These are phyloP conservation scores for Phellopilus nigrolimitatus DNA, from an alignment of 1,284 basidiomycete species.

Conservation along the genomic window DNA sequence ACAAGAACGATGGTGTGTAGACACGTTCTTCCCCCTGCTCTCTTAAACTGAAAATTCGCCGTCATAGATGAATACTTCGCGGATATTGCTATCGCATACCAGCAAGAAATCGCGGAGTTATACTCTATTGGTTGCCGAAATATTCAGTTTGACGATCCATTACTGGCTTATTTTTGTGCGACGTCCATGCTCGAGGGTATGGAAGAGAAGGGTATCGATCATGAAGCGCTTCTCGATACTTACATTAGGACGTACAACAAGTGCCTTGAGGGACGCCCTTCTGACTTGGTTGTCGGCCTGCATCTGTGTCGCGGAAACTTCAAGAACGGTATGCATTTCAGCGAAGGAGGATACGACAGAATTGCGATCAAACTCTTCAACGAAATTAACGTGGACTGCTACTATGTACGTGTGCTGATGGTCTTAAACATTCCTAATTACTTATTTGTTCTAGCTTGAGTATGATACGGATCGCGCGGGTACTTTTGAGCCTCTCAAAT, in stretches of 20 bases:
- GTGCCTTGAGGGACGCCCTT: slow-evolving; percentile 51
- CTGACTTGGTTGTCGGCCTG: slow-evolving; percentile 63
- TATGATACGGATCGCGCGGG: slow-evolving; percentile 76
- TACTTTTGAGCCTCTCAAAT: slow-evolving; percentile 60
- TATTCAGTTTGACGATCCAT: slow-evolving; percentile 74
- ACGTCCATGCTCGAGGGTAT: slow-evolving; percentile 59
- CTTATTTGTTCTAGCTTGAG: slow-evolving; percentile 51
- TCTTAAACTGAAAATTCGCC: slow-evolving; percentile 3
- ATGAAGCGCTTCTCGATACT: slow-evolving; percentile 57
- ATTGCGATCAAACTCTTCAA: slow-evolving; percentile 75
- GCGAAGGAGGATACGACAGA: slow-evolving; percentile 68
- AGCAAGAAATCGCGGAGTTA: slow-evolving; percentile 65
- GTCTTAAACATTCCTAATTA: no score
- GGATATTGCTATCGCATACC: slow-evolving; percentile 67
- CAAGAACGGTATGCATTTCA: slow-evolving; percentile 64
- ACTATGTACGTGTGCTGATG: slow-evolving; percentile 47
- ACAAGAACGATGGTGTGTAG: slow-evolving; percentile 55
- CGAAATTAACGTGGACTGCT: slow-evolving; percentile 68
- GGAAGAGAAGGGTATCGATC: slow-evolving; percentile 54
- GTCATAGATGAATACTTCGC: slow-evolving; percentile 62
- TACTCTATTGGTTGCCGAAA: slow-evolving; percentile 72
- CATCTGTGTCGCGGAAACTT: slow-evolving; percentile 83
- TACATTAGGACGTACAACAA: slow-evolving; percentile 72
- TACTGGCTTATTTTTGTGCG: slow-evolving; percentile 64
- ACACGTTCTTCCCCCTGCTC: slow-evolving; percentile 32